Evolutionary conservation across 768 basidiomycete genomes (phyloP), one percentile per base, ranked within the genome.

Genomic region (Pleurotus tuber-regium): DNA sequence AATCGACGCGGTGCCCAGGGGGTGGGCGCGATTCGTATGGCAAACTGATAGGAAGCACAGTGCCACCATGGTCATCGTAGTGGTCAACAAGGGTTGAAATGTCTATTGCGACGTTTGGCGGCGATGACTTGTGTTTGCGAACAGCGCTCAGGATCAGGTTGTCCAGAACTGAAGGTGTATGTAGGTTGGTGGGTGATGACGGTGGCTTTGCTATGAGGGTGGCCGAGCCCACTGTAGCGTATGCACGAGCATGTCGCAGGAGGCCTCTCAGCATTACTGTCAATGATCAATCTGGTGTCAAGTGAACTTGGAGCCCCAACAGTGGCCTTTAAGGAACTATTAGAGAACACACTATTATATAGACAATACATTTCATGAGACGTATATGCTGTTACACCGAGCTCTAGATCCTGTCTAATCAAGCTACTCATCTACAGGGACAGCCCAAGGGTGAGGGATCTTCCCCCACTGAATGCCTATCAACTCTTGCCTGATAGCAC

Each of bases 361-460:
- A n/a, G n/a, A n/a, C n/a, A n/a, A n/a, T n/a, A n/a, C n/a, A n/a
- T n/a, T n/a, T n/a, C n/a, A n/a, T n/a, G n/a, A n/a, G n/a, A n/a
- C n/a, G n/a, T n/a, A n/a, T n/a, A n/a, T n/a, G n/a, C n/a, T n/a
- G n/a, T n/a, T n/a, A n/a, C n/a, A n/a, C n/a, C n/a, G n/a, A n/a
- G n/a, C n/a, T n/a, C n/a, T n/a, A n/a, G n/a, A n/a, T n/a, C n/a
- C n/a, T n/a, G n/a, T n/a, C n/a, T n/a, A n/a, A n/a, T n/a, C 43
- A 24, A 23, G 51, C 52, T 64, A 68, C 44, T 66, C 66, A 3
- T 63, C 55, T 30, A 79, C 69, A 12, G 66, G 58, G 21, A 88
- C 83, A 62, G 83, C 88, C 92, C 92, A 96, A 24, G 86, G 82
- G 64, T 88, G 89, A 38, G 79, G 71, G 51, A 92, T 84, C 55